Conservation (phyloP, 2,329 filamentous ascomycete genomes). For the Lachnellula cervina region DNA sequence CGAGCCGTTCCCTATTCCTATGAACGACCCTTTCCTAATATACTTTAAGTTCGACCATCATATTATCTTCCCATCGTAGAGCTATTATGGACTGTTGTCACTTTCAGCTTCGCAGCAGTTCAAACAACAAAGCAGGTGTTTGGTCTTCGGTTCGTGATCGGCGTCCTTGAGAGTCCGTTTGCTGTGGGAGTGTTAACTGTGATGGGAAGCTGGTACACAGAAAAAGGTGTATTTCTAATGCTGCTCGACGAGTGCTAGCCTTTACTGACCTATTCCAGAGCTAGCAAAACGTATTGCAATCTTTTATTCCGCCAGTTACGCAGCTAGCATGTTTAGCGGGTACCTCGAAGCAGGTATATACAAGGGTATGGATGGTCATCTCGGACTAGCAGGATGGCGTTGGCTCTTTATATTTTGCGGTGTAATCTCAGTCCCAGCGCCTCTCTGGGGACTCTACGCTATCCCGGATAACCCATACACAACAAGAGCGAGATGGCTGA, state of each 20-base stretch:
- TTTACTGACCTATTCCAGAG: conserved; percentile 31
- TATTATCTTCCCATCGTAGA: conserved; percentile 58
- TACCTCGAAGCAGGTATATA: conserved; percentile 47
- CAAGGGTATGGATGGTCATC: conserved; percentile 30
- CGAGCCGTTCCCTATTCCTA: neutral
- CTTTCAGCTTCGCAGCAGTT: conserved; percentile 36
- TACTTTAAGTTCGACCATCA: conserved; percentile 46
- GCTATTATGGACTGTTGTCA: conserved; percentile 41
- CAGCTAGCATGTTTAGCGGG: conserved; percentile 55
- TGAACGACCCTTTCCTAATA: neutral
- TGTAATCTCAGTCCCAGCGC: conserved; percentile 49
- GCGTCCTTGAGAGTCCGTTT: conserved; percentile 45
- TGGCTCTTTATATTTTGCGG: conserved; percentile 47
- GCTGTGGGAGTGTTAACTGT: conserved; percentile 50
- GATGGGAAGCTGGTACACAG: conserved; percentile 55
- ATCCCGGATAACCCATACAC: conserved; percentile 42
- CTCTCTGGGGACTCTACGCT: conserved; percentile 45
- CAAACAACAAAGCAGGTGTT: conserved; percentile 49
- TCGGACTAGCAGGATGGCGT: conserved; percentile 45
- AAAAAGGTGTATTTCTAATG: neutral
- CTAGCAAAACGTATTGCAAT: conserved; percentile 55
- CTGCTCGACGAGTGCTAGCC: neutral
- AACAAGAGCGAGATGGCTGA: conserved; percentile 35
- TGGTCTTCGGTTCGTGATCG: conserved; percentile 51
- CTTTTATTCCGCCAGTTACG: conserved; percentile 52